Evolutionary conservation across 129 eudicot genomes (phyloP).

Genomic region (Artemisia argyi): DNA sequence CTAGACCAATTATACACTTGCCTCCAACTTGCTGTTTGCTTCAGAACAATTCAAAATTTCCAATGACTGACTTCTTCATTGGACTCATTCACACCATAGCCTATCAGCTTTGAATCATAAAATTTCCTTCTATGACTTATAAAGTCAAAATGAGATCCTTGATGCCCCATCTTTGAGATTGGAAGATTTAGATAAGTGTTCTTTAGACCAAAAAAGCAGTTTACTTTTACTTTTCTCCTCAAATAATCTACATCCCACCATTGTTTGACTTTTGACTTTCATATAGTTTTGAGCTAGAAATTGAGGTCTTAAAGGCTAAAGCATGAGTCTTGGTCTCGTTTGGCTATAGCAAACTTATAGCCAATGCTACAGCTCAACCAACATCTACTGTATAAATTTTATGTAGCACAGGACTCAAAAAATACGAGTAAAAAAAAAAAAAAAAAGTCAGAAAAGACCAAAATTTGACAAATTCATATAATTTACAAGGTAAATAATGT

Average conservation of each 20-base stretch:
- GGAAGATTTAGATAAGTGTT: neutral
- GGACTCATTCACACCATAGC: constrained; percentile 3
- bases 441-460: constrained; percentile 3
- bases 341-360: neutral
- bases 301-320: neutral
- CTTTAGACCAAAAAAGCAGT: too few species aligned
- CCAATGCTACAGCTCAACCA: neutral
- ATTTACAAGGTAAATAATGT: neutral
- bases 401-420: constrained; percentile 12
- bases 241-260: neutral
- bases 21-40: neutral
- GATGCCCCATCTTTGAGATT: neutral
- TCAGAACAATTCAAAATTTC: neutral
- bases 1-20: too few species aligned
- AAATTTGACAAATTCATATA: constrained; percentile 15
- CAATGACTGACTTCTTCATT: neutral
- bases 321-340: constrained; percentile 5
- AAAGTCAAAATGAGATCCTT: constrained; percentile 4
- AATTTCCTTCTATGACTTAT: neutral
- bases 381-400: neutral
- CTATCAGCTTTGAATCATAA: constrained; percentile 9
- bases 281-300: constrained; percentile 11
- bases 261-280: constrained; percentile 2
- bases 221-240: too few species aligned
- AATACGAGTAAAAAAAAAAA: too few species aligned